These are phyloP conservation scores for Magnaporthiopsis rhizophila DNA, from an alignment of 2,329 filamentous ascomycete genomes.

Conservation along the genomic window DNA sequence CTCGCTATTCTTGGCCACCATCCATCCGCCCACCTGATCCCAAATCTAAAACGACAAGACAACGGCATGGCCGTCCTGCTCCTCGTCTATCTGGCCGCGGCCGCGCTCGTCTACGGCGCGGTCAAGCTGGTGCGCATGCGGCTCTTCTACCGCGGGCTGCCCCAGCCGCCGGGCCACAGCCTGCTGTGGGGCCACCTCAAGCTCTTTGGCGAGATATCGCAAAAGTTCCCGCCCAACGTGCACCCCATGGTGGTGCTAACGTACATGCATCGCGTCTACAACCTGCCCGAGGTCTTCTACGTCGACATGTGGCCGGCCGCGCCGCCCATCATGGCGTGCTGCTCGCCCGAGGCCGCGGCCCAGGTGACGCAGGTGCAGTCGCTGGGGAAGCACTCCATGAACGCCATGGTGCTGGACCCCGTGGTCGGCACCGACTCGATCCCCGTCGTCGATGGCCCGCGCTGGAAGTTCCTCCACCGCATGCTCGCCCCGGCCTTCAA, in stretches of 20 bases:
- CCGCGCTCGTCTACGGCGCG: not conserved
- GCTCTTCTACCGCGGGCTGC: not conserved
- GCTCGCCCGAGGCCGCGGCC: conserved; percentile 12
- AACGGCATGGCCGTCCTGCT: too few species aligned
- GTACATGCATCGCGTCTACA: not conserved
- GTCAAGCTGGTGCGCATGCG: not conserved
- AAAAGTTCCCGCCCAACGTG: conserved; percentile 2
- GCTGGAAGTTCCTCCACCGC: conserved; percentile 27
- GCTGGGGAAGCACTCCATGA: not conserved
- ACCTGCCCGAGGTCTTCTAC: conserved; percentile 9
- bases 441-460: conserved; percentile 26
- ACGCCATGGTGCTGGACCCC: conserved; percentile 8
- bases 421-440: conserved; percentile 25
- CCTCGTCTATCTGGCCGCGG: not conserved
- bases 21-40: too few species aligned
- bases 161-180: conserved; percentile 3
- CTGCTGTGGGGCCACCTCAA: conserved; percentile 3
- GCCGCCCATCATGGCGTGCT: conserved; percentile 13
- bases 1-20: too few species aligned
- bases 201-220: conserved; percentile 1
- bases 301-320: conserved; percentile 13
- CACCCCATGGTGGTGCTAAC: conserved; percentile 3
- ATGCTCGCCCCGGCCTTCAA: conserved; percentile 30
- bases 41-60: too few species aligned
- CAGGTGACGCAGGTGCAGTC: conserved; percentile 8